Conservation (phyloP, 768 basidiomycete genomes). For the Lactarius deliciosus region DNA sequence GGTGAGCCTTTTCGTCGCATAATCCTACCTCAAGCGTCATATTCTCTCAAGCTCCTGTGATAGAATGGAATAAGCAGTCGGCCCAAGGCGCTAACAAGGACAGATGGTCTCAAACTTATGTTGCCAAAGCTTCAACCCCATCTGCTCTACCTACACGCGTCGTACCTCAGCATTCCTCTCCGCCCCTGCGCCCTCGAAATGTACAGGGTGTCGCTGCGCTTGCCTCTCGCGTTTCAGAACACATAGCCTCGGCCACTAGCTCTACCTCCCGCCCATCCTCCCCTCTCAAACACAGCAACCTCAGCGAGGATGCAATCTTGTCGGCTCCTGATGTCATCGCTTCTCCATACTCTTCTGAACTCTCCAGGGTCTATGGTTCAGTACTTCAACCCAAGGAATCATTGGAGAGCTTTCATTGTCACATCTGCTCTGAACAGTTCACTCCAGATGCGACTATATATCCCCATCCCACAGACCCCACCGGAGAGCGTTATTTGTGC, state of each 20-base stretch:
- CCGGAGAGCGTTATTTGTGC: constrained; percentile 60
- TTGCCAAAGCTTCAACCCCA: constrained; percentile 50
- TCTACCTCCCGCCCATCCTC: constrained; percentile 53
- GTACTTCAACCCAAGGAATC: constrained; percentile 77
- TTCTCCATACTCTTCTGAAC: constrained; percentile 56
- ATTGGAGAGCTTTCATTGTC: constrained; percentile 67
- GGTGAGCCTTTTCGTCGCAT: constrained; percentile 49
- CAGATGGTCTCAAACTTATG: constrained; percentile 80
- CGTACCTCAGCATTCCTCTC: constrained; percentile 27
- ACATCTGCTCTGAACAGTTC: constrained; percentile 61
- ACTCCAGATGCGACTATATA: constrained; percentile 85
- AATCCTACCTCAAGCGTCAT: neutral
- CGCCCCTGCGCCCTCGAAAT: constrained; percentile 45
- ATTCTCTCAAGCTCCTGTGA: constrained; percentile 54
- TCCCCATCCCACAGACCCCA: constrained; percentile 54
- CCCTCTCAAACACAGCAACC: constrained; percentile 48
- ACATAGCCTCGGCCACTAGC: constrained; percentile 55
- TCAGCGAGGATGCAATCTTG: constrained; percentile 38
- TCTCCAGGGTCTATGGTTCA: constrained; percentile 83
- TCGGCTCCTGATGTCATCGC: constrained; percentile 54
- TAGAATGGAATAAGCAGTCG: constrained; percentile 59
- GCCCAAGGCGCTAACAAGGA: constrained; percentile 51
- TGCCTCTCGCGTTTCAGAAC: constrained; percentile 51
- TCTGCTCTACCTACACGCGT: constrained; percentile 38
- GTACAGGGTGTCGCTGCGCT: constrained; percentile 43